phyloP scores from a whole-genome alignment of 2,329 filamentous ascomycete genomes.

The Arthrobotrys entomopaga region DNA sequence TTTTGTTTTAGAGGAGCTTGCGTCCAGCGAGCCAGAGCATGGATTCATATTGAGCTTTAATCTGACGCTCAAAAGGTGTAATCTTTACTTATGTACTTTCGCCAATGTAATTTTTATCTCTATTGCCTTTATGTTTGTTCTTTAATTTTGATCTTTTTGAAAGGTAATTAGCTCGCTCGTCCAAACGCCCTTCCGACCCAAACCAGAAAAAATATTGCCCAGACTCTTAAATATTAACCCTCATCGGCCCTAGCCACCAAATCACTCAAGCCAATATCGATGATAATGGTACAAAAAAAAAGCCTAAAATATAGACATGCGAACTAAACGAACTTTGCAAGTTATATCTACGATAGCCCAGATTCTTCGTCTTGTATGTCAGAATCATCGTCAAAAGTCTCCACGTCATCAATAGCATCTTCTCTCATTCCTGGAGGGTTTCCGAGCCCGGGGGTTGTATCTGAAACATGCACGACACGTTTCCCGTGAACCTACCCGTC shows the following conservation, averaged over 20 bases:
- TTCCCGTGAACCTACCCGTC: slow-evolving; percentile 76
- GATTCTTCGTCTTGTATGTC: slow-evolving; percentile 62
- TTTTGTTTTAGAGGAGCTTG: no score
- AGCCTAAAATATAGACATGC: no score
- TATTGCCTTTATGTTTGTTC: no score
- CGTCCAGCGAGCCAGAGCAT: no score
- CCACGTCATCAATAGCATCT: slow-evolving; percentile 86
- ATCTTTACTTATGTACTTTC: no score
- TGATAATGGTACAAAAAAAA: no score
- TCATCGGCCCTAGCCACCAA: neutral
- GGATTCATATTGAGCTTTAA: no score
- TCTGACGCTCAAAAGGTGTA: no score
- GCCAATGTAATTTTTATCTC: no score
- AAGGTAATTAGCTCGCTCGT: slow-evolving; percentile 18
- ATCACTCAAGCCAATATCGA: no score
- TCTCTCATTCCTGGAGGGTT: slow-evolving; percentile 69
- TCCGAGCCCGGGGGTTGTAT: slow-evolving; percentile 71
- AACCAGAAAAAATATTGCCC: neutral
- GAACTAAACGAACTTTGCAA: no score
- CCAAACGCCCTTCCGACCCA: slow-evolving; percentile 42
- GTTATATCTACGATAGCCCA: slow-evolving; percentile 8
- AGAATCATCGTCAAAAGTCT: slow-evolving; percentile 81
- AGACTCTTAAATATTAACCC: neutral
- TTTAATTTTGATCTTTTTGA: slow-evolving; percentile 4
- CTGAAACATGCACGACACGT: slow-evolving; percentile 83